Base-by-base conservation (phyloP, 495 filamentous ascomycete genomes). In the Aspergillus conjunctus region DNA sequence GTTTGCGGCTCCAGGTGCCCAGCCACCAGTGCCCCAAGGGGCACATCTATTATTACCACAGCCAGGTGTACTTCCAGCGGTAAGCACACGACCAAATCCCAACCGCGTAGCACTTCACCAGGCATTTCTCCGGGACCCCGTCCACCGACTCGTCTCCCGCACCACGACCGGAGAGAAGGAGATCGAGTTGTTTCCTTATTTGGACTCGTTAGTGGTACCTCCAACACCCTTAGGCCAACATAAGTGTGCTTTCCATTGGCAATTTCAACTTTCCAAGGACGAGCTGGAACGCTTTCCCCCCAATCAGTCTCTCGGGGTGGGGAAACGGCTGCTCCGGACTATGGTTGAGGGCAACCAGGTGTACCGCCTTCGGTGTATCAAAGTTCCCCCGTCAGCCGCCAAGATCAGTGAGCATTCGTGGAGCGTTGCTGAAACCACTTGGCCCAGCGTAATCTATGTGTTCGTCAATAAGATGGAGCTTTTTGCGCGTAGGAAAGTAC, bases 381-480 rank as follows among this genome's bases (percentile, higher is more conserved):
- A 71, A 37, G 34, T 73, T n/a, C 46, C 51, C 8, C 53, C 50
- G n/a, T 51, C 62, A 8, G 51, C 60, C 14, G 56, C 64, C 7
- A 41, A 60, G 8, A 30, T 70, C 0, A 49, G 41, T 8, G 72
- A 84, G 18, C 62, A 70, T 17, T 67, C 79, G 5, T 96, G 92
- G 91, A 73, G 80, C 17, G 78, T 79, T 11, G 60, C 74, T 18
- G 85, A 90, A 34, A 87, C 82, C 20, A 63, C 66, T 39, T 97
- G 93, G 93, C 93, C 93, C 12, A 76, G 81, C 43, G 79, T 84
- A 51, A 79, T 91, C 7, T 91, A 87, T 61, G 72, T 94, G 41
- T 74, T 79, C n/a, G 68, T 95, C 52, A 96, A 97, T 68, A 71
- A 68, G 0, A 63, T 65, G 1, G 67, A 78, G n/a, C 59, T 93